Evolutionary conservation across 2,329 filamentous ascomycete species (phyloP).

Genomic region (Ceratocystis ficicola): DNA sequence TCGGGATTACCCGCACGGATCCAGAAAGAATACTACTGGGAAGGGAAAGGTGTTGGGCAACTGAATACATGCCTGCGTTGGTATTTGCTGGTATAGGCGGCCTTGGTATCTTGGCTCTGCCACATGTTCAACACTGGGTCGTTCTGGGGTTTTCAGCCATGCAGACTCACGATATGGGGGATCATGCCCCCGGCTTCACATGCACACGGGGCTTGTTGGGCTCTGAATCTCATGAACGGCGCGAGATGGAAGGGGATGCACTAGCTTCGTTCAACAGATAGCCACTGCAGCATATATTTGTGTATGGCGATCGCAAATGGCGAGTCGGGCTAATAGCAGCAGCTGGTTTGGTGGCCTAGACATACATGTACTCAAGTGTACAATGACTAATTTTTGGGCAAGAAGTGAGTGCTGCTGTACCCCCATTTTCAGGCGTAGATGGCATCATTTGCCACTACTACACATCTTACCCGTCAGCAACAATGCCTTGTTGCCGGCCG

Average conservation of each 20-base stretch:
- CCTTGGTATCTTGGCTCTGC: background rate
- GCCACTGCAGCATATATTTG: no score
- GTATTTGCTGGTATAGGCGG: background rate
- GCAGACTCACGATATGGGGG: background rate
- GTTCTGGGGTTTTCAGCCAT: background rate
- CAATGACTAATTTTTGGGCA: no score
- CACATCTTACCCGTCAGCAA: no score
- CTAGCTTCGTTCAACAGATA: background rate
- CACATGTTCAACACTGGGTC: background rate
- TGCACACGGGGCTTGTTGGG: background rate
- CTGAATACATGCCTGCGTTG: background rate
- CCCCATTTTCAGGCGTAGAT: no score
- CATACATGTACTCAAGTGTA: no score
- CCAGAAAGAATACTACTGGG: background rate
- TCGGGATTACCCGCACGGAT: background rate
- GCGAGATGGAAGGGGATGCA: background rate
- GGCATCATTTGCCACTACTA: no score
- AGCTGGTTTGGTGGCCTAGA: no score
- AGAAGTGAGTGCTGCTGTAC: no score
- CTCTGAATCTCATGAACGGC: background rate
- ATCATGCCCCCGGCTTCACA: background rate
- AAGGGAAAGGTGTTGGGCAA: background rate
- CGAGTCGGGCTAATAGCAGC: no score
- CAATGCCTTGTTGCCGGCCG: no score
- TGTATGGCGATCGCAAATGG: no score